These are phyloP conservation scores for Alternaria arbusti DNA, from an alignment of 2,329 filamentous ascomycete genomes.

Conservation along the genomic window DNA sequence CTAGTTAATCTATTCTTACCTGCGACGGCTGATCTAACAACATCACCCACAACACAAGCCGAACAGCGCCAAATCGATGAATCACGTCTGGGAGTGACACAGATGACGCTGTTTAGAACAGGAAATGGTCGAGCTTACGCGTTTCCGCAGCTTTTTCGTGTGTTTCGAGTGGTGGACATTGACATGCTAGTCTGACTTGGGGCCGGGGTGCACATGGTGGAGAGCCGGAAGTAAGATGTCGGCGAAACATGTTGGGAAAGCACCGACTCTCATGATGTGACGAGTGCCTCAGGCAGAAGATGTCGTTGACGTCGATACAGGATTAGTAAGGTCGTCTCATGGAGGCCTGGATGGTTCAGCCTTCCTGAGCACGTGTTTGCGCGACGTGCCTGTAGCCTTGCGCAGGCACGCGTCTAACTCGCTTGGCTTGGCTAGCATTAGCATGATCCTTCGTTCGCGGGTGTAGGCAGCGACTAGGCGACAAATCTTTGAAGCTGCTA, in stretches of 20 bases:
- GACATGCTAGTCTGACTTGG: slow-evolving; percentile 10
- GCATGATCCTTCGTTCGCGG: background rate
- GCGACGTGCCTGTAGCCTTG: slow-evolving; percentile 4
- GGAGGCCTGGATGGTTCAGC: background rate
- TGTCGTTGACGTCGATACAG: slow-evolving; percentile 7
- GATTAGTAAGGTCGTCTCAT: background rate
- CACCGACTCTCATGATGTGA: slow-evolving; percentile 18
- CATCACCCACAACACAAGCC: slow-evolving; percentile 10
- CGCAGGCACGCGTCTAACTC: slow-evolving; percentile 5
- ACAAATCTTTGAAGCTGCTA: background rate
- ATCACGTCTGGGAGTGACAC: slow-evolving; percentile 16
- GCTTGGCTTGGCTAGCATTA: slow-evolving; percentile 1
- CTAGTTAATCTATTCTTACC: slow-evolving; percentile 10
- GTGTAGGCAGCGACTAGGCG: slow-evolving; percentile 1
- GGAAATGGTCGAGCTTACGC: slow-evolving; percentile 29
- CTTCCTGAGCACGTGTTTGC: slow-evolving; percentile 8
- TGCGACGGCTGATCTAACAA: slow-evolving; percentile 4
- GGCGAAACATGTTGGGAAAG: slow-evolving; percentile 28
- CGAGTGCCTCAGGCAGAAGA: slow-evolving; percentile 2
- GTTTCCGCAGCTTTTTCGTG: slow-evolving; percentile 22
- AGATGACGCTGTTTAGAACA: slow-evolving; percentile 19
- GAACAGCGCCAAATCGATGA: slow-evolving; percentile 9
- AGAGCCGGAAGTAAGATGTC: slow-evolving; percentile 40
- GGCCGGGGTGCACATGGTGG: slow-evolving; percentile 26
- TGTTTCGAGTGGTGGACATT: slow-evolving; percentile 24